A percentile compares a stretch with the other conserved stretches of the same genome.
Evolutionary conservation across 257 asterid species (phyloP).

Genomic region (Ballota nigra): DNA sequence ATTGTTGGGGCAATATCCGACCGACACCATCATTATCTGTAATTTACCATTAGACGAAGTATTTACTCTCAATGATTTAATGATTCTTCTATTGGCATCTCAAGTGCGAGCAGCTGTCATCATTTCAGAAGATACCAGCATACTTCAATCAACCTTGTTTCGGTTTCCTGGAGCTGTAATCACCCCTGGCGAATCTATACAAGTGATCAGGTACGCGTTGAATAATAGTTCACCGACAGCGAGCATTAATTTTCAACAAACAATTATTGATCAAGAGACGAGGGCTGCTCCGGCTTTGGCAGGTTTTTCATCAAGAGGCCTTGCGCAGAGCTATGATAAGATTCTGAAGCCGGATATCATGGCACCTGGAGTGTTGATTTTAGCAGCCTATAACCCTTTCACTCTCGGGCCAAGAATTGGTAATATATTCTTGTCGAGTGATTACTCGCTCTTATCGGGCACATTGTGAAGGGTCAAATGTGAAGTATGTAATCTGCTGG

Average conservation of each 20-base stretch:
- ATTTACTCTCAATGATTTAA: not conserved
- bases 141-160: not conserved
- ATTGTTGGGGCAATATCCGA: not conserved
- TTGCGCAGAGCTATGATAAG: not conserved
- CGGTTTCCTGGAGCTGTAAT: not conserved
- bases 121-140: not conserved
- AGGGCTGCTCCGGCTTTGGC: not conserved
- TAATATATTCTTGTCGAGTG: slow-evolving; percentile 15
- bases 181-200: not conserved
- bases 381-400: slow-evolving; percentile 32
- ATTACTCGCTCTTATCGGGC: slow-evolving; percentile 30
- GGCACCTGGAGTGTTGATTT: slow-evolving; percentile 37
- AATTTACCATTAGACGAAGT: not conserved
- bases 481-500: no score
- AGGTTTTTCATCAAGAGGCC: not conserved
- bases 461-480: no score
- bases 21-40: slow-evolving; percentile 13
- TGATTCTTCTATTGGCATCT: not conserved
- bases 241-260: not conserved
- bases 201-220: not conserved
- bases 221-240: not conserved
- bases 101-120: not conserved
- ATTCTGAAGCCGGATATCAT: slow-evolving; percentile 38
- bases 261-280: not conserved
- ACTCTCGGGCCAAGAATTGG: slow-evolving; percentile 14